Percentiles rank a stretch among this genome's conserved stretches.
These are phyloP conservation scores for Chytriomyces sp. DNA, from an alignment of 192 early-diverging fungal genomes.

Conservation along the genomic window DNA sequence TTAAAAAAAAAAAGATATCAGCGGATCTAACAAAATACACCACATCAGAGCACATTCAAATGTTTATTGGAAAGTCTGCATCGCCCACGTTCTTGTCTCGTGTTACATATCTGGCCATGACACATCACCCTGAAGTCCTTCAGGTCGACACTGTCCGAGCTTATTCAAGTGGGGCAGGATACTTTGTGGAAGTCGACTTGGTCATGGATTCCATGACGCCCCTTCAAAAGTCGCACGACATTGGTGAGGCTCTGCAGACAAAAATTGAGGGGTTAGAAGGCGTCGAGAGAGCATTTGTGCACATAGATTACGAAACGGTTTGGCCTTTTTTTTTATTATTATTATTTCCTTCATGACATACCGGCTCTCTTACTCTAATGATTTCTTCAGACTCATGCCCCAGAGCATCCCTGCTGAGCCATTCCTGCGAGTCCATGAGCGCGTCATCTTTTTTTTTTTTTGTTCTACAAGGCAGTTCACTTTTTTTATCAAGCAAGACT, in stretches of 20 bases:
- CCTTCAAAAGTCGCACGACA: slow-evolving; percentile 85
- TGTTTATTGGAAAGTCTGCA: slow-evolving; percentile 76
- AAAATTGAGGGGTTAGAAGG: slow-evolving; percentile 83
- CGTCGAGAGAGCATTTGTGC: slow-evolving; percentile 93
- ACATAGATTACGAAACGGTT: slow-evolving; percentile 86
- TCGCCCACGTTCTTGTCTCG: slow-evolving; percentile 79
- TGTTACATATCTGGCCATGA: slow-evolving; percentile 78
- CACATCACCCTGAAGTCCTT: slow-evolving; percentile 47
- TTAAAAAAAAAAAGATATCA: no score
- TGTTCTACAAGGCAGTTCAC: neutral
- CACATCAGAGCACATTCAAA: slow-evolving; percentile 68
- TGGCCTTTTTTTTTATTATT: neutral
- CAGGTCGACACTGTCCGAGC: slow-evolving; percentile 68
- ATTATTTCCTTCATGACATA: no score
- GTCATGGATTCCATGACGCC: slow-evolving; percentile 86
- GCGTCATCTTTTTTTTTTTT: neutral
- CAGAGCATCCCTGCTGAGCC: neutral
- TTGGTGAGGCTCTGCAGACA: slow-evolving; percentile 87
- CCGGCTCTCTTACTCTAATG: no score
- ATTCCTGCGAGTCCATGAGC: neutral
- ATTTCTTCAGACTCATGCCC: neutral
- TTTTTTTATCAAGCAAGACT: neutral
- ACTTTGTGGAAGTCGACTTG: slow-evolving; percentile 96
- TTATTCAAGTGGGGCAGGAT: slow-evolving; percentile 85
- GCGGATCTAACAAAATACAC: neutral